These are phyloP conservation scores for Carex sylvatica DNA, from an alignment of 202 grass and related monocot species.

Conservation along the genomic window DNA sequence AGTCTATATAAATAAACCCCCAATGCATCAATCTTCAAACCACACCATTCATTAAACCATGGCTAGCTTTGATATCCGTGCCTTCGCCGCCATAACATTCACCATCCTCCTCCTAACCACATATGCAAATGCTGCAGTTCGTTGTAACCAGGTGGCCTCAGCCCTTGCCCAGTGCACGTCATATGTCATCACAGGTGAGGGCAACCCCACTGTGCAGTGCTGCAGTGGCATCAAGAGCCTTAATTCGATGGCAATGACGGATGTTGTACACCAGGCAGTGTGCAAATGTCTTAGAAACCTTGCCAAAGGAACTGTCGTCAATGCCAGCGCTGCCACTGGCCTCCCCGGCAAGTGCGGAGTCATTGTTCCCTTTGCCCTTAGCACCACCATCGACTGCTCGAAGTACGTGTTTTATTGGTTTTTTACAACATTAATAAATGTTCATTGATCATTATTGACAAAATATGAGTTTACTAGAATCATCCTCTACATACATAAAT, in stretches of 20 bases:
- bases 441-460: no score
- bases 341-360: constrained; percentile 47
- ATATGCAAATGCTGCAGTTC: background rate
- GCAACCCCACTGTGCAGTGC: constrained; percentile 29
- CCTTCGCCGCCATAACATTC: background rate
- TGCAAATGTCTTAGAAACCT: constrained; percentile 53
- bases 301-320: background rate
- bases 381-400: constrained; percentile 38
- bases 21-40: no score
- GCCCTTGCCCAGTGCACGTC: constrained; percentile 26
- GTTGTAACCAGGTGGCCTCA: background rate
- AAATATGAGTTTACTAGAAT: no score
- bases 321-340: constrained; percentile 8
- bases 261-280: no score
- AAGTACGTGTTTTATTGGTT: constrained; percentile 29
- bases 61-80: background rate
- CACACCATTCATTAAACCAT: background rate
- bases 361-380: constrained; percentile 35
- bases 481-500: no score
- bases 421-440: background rate
- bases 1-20: no score
- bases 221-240: constrained; percentile 34
- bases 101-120: background rate
- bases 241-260: constrained; percentile 21
- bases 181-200: constrained; percentile 39